Base-by-base conservation (phyloP, 345 rosid genomes). In the Hibiscus tridactylites region DNA sequence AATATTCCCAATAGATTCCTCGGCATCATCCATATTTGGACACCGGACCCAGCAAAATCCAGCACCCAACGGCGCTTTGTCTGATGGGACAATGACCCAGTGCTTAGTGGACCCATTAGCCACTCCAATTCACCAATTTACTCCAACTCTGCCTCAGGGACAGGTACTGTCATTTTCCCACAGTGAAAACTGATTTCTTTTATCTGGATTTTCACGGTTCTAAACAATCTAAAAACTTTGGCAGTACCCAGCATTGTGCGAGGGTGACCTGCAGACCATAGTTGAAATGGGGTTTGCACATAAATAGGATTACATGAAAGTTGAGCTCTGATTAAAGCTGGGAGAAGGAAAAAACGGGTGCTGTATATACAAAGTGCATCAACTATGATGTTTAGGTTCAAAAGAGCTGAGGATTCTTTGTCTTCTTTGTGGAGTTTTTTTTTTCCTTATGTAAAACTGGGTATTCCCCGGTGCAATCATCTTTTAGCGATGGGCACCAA, bases 211-310 rank as follows among this genome's bases (percentile, higher is more conserved):
- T 21, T 21, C 24, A 31, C 33, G 0, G 33, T 31, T 31, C 5
- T 31, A 31, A 31, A 31, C 49, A 58, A 37, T 44, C 60, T 54
- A 15, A 15, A 15, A 5, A n/a, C 10, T 11, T 53, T 72, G 56
- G 26, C 81, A 91, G 93, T 81, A 72, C 60, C 81, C 79, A 79
- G 74, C 79, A 66, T 87, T 87, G 73, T 76, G 84, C 24, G 92
- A 85, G 67, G 96, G 85, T 72, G 97, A 94, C 70, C 80, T 94
- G 69, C 96, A 88, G 59, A 84, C 86, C 73, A 72, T 94, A 63
- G 91, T 90, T 69, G 91, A 87, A 52, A 86, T 91, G 96, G 96
- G 97, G 47, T 87, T 84, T 49, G 79, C 72, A 13, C 91, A 86
- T 71, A 84, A 70, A 6, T 85, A 24, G 60, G 72, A 19, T 50